Conservation (phyloP, 2,329 filamentous ascomycete species). For the Ustulina deusta region DNA sequence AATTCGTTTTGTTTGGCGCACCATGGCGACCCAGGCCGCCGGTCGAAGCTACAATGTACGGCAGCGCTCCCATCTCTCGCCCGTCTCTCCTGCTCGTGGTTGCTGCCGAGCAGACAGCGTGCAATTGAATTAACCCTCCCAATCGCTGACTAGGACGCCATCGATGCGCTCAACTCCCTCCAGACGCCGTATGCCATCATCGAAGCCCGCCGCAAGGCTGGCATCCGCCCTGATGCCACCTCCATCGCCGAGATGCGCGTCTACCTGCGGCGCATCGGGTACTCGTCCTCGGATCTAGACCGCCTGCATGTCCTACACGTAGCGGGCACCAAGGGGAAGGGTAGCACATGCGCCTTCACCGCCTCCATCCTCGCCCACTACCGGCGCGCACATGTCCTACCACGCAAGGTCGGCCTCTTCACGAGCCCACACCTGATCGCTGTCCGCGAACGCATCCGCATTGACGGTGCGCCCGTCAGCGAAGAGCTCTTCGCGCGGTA, state of each 20-base stretch:
- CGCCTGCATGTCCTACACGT: slow-evolving; percentile 76
- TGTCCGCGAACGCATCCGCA: slow-evolving; percentile 74
- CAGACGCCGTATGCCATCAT: slow-evolving; percentile 89
- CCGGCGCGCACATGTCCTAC: slow-evolving; percentile 51
- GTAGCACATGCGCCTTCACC: slow-evolving; percentile 76
- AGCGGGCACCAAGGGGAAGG: slow-evolving; percentile 82
- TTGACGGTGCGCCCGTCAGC: slow-evolving; percentile 69
- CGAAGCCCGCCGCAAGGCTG: slow-evolving; percentile 80
- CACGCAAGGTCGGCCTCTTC: slow-evolving; percentile 70
- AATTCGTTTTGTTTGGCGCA: slow-evolving; percentile 36
- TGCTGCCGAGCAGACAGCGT: background rate
- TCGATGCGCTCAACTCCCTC: slow-evolving; percentile 86
- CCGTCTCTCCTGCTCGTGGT: background rate
- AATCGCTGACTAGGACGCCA: slow-evolving; percentile 74
- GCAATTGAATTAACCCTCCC: slow-evolving; percentile 12
- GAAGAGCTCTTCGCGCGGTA: slow-evolving; percentile 71
- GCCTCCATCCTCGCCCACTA: slow-evolving; percentile 71
- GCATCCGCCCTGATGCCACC: slow-evolving; percentile 75
- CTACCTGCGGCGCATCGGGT: slow-evolving; percentile 82
- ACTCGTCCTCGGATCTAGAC: slow-evolving; percentile 70
- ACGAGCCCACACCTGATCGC: slow-evolving; percentile 77
- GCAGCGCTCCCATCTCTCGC: background rate
- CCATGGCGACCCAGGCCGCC: slow-evolving; percentile 44
- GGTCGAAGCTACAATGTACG: slow-evolving; percentile 47
- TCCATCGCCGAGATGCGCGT: slow-evolving; percentile 82